Base-by-base conservation (phyloP, 164 flowering plant genomes). In the Vitis labrusca region DNA sequence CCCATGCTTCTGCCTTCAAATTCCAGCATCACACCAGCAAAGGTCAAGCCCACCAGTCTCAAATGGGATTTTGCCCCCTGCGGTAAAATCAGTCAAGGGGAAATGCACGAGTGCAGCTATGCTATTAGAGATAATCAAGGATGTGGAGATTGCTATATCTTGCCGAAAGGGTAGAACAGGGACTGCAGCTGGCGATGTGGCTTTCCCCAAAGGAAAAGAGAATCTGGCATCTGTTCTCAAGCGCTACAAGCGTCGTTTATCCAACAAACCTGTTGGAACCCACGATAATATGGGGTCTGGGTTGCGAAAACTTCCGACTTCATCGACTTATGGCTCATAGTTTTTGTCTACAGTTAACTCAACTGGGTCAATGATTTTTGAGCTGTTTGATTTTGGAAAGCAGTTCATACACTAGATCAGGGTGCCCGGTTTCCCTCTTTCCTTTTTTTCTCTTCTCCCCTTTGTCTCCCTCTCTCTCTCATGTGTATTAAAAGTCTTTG, bases 111-210 rank as follows among this genome's bases (percentile, higher is more conserved):
- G 80, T 63, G 90, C 94, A 9, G 62, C 84, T 17, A 78, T 66
- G 72, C 83, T 95, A 8, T 73, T 90, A 14, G 99, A 93, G 44
- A 71, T 88, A 9, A 84, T 95, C 76, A 95, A 87, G 84, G 97
- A 91, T 58, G 97, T 93, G 12, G 99, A 95, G 81, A 83, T 67
- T 61, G 93, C 98, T 11, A 91, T 95, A 16, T 89, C 98, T 13
- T 82, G 80, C 69, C 81, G 99, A 1, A 95, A 95, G 80, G 99
- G 99, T 49, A 77, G 97, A 51, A 74, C 89, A 2, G 99, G 99
- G 8, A 95, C 98, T 44, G 93, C 98, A 30, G 99, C 99, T 9
- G 99, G 99, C 3, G 99, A 95, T 54, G 97, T 93, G 30, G 99
- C 99, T 15, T 95, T 91, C 73, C 99, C 99, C 0, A 95, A 90